Evolutionary conservation across 2,329 filamentous ascomycete species (phyloP), one percentile per base, ranked within the genome.

Genomic region (Cladosporium velox): DNA sequence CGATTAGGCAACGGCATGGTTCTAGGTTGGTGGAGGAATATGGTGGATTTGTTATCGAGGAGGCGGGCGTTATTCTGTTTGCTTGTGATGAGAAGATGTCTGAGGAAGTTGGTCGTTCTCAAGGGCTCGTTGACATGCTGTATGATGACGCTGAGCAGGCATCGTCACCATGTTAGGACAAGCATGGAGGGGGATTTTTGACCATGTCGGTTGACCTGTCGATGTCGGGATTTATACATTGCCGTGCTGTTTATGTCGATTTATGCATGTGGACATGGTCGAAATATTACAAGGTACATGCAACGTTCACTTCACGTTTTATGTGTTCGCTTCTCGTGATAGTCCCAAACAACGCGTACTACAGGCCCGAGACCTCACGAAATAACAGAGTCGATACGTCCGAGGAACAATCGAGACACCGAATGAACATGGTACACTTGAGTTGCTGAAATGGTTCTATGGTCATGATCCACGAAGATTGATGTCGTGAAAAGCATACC

Each of bases 31-130:
- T 61, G 41, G 14, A 51, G 59, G 51, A 60, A 11, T 51, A 60
- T 12, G 41, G 59, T 2, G 41, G 59, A n/a, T 47, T 14, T 24
- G 59, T 49, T 26, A 49, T 49, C 14, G 59, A 60, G 15, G 59
- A 60, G 6, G 24, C 28, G 5, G 41, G 28, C 1, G 8, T 49
- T 7, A 51, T 60, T 24, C 26, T 61, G 3, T 34, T 51, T 3
- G 59, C 59, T 6, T 61, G 41, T 44, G 59, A 51, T 2, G 59
- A 61, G 38, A 14, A 61, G n/a, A n/a, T 61, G 26, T 61, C 59
- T 24, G 28, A 12, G 10, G 59, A 49, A n/a, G n/a, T 26, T 24
- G 26, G 14, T 21, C 18, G 8, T n/a, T 44, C 47, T 30, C 26
- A 44, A 8, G 59, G 21, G 3, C 14, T 24, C 15, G 18, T 61